Conservation (phyloP, 75 land plant genomes). For the Isoetes taiwanensis region DNA sequence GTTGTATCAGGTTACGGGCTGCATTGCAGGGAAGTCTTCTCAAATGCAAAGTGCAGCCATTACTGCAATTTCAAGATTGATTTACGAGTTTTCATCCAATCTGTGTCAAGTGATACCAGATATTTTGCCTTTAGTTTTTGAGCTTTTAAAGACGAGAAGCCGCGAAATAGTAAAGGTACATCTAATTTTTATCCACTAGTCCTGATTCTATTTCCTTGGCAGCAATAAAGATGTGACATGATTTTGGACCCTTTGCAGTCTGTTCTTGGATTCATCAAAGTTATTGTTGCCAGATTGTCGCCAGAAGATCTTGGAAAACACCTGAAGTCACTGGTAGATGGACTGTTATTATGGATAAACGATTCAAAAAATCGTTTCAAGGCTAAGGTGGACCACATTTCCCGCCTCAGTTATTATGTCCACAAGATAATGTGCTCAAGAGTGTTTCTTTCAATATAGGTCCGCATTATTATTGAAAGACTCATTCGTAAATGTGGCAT, state of each 20-base stretch:
- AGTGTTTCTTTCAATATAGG: constrained; percentile 22
- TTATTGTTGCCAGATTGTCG: constrained; percentile 69
- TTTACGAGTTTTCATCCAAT: constrained; percentile 84
- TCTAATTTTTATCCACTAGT: too few species aligned
- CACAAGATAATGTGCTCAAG: too few species aligned
- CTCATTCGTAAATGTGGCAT: constrained; percentile 81
- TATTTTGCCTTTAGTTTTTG: constrained; percentile 63
- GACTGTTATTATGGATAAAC: constrained; percentile 77
- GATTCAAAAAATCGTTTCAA: constrained; percentile 71
- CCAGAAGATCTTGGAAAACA: constrained; percentile 49
- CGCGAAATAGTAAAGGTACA: constrained; percentile 80
- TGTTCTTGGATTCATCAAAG: constrained; percentile 78
- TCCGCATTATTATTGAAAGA: constrained; percentile 76
- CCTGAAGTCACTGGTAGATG: constrained; percentile 56
- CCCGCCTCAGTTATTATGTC: neutral
- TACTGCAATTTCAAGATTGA: constrained; percentile 71
- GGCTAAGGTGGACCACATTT: constrained; percentile 46
- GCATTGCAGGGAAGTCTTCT: constrained; percentile 67
- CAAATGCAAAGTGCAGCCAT: constrained; percentile 96
- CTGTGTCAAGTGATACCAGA: constrained; percentile 50
- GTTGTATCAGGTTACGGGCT: constrained; percentile 56
- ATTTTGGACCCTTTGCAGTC: too few species aligned
- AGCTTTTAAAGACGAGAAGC: constrained; percentile 57
- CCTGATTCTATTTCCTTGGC: too few species aligned
- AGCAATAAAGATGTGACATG: too few species aligned